Conservation (phyloP, 768 basidiomycete genomes). For the Tubosaeta sp. region DNA sequence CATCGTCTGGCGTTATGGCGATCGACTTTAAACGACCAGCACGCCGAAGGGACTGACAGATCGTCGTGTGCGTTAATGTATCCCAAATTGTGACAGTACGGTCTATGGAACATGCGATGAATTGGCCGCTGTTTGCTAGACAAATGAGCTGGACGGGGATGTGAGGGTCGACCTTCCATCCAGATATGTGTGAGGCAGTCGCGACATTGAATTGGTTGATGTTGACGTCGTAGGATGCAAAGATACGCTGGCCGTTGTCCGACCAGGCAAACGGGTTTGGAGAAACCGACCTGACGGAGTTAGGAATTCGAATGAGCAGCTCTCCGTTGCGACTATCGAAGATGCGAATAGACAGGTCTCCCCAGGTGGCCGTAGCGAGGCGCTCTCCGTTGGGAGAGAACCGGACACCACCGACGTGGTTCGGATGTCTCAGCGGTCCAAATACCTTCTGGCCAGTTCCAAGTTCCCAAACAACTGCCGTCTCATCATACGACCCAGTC, state of each 20-base stretch:
- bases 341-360: slow-evolving; percentile 4
- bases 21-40: neutral
- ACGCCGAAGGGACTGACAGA: neutral
- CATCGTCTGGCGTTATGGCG: slow-evolving; percentile 1
- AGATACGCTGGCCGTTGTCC: slow-evolving; percentile 4
- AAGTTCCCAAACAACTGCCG: slow-evolving; percentile 1
- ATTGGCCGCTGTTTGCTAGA: slow-evolving; percentile 4
- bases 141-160: neutral
- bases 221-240: slow-evolving; percentile 1
- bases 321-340: slow-evolving; percentile 4
- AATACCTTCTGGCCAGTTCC: neutral
- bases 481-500: slow-evolving; percentile 7
- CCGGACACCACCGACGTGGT: neutral
- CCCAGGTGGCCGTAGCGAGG: slow-evolving; percentile 4
- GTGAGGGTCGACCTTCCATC: neutral
- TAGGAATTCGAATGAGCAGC: slow-evolving; percentile 1
- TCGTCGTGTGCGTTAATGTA: neutral
- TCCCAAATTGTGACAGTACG: slow-evolving; percentile 3
- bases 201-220: neutral
- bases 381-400: slow-evolving; percentile 7
- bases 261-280: slow-evolving; percentile 7
- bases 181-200: neutral
- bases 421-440: neutral
- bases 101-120: slow-evolving; percentile 3
- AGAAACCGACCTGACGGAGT: neutral